Base-by-base conservation (phyloP, 2,329 filamentous ascomycete species). In the Cercospora janseana region DNA sequence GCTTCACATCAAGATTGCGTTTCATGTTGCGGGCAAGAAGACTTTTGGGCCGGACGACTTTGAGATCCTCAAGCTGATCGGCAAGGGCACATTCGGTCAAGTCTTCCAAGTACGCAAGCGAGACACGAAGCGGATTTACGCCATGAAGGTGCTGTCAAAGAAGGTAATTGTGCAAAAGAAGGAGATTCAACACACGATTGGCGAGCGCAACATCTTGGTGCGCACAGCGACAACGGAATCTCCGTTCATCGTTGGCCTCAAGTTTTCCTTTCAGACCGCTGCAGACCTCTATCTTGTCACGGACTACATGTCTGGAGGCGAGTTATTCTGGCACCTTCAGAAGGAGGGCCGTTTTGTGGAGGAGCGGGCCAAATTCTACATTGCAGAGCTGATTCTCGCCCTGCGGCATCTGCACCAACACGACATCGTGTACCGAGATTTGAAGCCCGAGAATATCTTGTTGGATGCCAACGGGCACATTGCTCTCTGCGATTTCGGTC, bases 81-180 rank as follows among this genome's bases (percentile, higher is more conserved):
- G 93, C 56, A 97, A 97, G 72, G 93, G 93, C 47, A 98, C 93
- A 0, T 98, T 98, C 67, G 93, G 93, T 1, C 93, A 98, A 69
- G 93, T 98, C 2, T 98, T 97, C 68, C 93, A 98, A 69, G 93
- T 98, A 5, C 86, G 89, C 62, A 98, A 98, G 80, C 93, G 88
- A 76, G 93, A 98, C 68, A 96, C 92, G 0, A 83, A 85, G 63
- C 85, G 93, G 35, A 96, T 98, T 54, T 98, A 98, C 66, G 93
- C 93, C 55, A 98, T 98, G 93, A 98, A 98, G 72, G 92, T 98
- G 1, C 76, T 98, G 24, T 96, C 93, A 43, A 98, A 98, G 79
- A 98, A 98, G 77, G 93, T 98, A 46, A 98, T 98, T 64, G 93
- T 98, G 20, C 93, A 98, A 73, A 98, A 98, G 81, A 98, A 98